Percentiles rank a stretch among this genome's conserved stretches.
Conservation (phyloP, 2,329 filamentous ascomycete species). For the Aspergillus brunneoviolaceus region DNA sequence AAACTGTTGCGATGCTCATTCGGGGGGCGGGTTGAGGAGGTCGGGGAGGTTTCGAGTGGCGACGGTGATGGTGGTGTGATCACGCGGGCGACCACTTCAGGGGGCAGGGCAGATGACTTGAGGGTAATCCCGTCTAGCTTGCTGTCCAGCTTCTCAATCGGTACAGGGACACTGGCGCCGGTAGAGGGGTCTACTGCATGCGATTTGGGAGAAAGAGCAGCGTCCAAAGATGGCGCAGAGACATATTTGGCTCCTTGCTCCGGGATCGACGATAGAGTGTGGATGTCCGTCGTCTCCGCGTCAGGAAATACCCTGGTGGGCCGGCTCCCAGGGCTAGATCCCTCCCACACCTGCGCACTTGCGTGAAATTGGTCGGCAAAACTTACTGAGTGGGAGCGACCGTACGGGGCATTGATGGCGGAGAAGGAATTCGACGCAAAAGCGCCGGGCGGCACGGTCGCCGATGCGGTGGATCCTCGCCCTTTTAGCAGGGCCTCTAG, state of each 20-base stretch:
- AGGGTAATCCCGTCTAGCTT: conserved; percentile 49
- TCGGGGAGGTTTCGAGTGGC: conserved; percentile 28
- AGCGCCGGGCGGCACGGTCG: conserved; percentile 14
- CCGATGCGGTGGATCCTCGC: conserved; percentile 11
- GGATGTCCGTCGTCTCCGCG: conserved; percentile 26
- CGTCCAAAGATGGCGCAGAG: conserved; percentile 37
- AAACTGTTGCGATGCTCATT: conserved; percentile 33
- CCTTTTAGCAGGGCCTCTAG: conserved; percentile 37
- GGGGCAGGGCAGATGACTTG: conserved; percentile 46
- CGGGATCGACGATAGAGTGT: conserved; percentile 28
- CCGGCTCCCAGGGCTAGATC: conserved; percentile 38
- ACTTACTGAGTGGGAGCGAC: conserved; percentile 9
- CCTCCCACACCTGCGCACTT: conserved; percentile 44
- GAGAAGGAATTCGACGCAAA: conserved; percentile 8
- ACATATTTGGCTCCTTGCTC: conserved; percentile 29
- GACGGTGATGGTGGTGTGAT: conserved; percentile 43
- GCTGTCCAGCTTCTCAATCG: conserved; percentile 48
- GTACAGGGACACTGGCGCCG: conserved; percentile 41
- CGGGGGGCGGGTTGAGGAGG: conserved; percentile 22
- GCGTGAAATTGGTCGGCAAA: conserved; percentile 7
- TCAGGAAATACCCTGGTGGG: conserved; percentile 48
- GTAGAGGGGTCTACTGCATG: conserved; percentile 33
- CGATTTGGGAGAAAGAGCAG: conserved; percentile 40
- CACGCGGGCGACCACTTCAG: conserved; percentile 44
- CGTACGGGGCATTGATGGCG: conserved; percentile 17